A percentile compares a stretch with the other conserved stretches of the same genome.
Conservation (phyloP, 306 rosid species). For the Styphnolobium japonicum region DNA sequence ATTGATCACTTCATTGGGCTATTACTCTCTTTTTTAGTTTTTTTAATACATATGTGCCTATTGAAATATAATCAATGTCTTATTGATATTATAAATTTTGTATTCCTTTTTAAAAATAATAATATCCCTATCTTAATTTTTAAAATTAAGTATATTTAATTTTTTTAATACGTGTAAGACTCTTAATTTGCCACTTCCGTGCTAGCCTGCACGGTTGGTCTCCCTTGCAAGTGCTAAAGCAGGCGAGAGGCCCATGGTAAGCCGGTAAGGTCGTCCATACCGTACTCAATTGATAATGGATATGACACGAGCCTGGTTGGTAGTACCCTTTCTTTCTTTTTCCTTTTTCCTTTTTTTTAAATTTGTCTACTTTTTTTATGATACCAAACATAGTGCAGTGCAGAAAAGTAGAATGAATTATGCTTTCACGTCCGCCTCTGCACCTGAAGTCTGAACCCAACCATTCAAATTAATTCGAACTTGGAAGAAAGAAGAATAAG, state of each 20-base stretch:
- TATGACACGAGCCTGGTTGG: not conserved
- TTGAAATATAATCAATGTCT: too few relatives aligned
- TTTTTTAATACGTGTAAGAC: too few relatives aligned
- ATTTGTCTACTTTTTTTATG: conserved; percentile 15
- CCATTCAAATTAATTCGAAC: not conserved
- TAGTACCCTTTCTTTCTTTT: not conserved
- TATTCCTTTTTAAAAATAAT: too few relatives aligned
- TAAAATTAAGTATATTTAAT: too few relatives aligned
- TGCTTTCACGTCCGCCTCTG: conserved; percentile 57
- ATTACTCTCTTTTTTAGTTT: too few relatives aligned
- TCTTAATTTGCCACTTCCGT: too few relatives aligned
- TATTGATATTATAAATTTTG: too few relatives aligned
- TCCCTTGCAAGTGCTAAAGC: not conserved
- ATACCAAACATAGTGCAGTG: conserved; percentile 26
- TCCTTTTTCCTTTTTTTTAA: not conserved
- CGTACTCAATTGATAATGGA: not conserved
- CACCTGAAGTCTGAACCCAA: not conserved
- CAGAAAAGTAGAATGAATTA: conserved; percentile 46
- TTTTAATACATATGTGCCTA: too few relatives aligned
- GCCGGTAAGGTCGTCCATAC: conserved; percentile 31
- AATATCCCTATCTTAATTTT: too few relatives aligned
- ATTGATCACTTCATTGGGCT: too few relatives aligned
- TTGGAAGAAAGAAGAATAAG: not conserved
- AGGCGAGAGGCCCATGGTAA: conserved; percentile 28
- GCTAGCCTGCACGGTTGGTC: not conserved